Evolutionary conservation across 177 flowering plant genomes (phyloP).

Genomic region (Tripterygium wilfordii): DNA sequence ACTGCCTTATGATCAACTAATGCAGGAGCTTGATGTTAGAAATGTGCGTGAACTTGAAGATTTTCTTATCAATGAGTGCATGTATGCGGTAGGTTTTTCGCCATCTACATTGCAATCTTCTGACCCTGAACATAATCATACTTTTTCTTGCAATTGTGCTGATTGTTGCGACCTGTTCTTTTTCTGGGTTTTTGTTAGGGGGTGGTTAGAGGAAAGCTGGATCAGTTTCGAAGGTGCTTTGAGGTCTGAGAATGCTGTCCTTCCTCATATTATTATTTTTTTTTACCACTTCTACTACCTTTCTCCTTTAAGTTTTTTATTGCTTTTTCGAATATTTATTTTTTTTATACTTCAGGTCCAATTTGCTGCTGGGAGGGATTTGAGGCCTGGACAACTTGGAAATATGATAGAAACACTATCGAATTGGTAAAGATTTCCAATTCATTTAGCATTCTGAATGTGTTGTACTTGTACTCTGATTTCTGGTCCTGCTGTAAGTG

Average conservation of each 20-base stretch:
- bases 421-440: slow-evolving; percentile 45
- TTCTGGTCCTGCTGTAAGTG: too few relatives aligned
- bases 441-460: too few relatives aligned
- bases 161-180: neutral
- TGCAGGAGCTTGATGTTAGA: slow-evolving; percentile 75
- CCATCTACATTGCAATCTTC: neutral
- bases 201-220: slow-evolving; percentile 88
- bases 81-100: slow-evolving; percentile 74
- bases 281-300: neutral
- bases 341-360: slow-evolving; percentile 53
- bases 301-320: neutral
- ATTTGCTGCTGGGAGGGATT: slow-evolving; percentile 90
- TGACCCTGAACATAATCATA: neutral
- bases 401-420: slow-evolving; percentile 68
- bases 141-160: neutral
- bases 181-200: slow-evolving; percentile 39
- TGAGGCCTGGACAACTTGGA: slow-evolving; percentile 69
- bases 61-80: slow-evolving; percentile 92
- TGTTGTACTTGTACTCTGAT: neutral
- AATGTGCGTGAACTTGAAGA: slow-evolving; percentile 96
- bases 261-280: neutral
- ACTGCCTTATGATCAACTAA: slow-evolving; percentile 76
- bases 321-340: neutral
- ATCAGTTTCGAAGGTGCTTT: slow-evolving; percentile 82
- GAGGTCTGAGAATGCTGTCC: slow-evolving; percentile 32